phyloP scores from a whole-genome alignment of 208 protist genomes.

The Leishmania martiniquensis region DNA sequence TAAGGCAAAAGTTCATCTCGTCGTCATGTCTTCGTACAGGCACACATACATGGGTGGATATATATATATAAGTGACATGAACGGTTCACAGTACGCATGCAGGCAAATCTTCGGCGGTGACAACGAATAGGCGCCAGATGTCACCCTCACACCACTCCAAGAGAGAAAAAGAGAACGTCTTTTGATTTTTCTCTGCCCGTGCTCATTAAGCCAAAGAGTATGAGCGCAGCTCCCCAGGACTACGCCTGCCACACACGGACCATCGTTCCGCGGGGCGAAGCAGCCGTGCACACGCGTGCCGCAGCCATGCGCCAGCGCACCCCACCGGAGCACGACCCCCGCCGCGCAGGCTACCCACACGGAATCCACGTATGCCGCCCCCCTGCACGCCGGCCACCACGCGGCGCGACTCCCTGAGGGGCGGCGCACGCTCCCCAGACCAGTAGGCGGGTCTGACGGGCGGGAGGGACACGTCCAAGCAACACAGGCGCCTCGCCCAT shows the following conservation, averaged over 20 bases:
- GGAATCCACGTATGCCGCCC: neutral
- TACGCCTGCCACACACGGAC: neutral
- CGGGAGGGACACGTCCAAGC: neutral
- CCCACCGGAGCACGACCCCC: neutral
- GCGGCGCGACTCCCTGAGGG: neutral
- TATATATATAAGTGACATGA: neutral
- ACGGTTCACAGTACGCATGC: neutral
- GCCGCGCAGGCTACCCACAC: no score
- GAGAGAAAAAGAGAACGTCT: neutral
- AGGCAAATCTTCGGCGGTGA: neutral
- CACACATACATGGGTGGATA: neutral
- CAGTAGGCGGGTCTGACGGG: neutral
- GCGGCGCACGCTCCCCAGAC: neutral
- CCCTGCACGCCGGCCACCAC: neutral
- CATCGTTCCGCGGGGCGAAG: neutral
- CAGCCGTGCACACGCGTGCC: neutral
- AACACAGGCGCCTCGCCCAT: neutral
- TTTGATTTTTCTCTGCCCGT: no score
- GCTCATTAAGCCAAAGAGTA: no score
- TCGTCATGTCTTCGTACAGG: neutral
- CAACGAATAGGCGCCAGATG: neutral
- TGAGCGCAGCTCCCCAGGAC: no score
- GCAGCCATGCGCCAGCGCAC: neutral
- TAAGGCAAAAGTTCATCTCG: neutral
- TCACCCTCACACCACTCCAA: neutral